phyloP scores from a whole-genome alignment of 768 basidiomycete species.

The Leccinellum rugosiceps region DNA sequence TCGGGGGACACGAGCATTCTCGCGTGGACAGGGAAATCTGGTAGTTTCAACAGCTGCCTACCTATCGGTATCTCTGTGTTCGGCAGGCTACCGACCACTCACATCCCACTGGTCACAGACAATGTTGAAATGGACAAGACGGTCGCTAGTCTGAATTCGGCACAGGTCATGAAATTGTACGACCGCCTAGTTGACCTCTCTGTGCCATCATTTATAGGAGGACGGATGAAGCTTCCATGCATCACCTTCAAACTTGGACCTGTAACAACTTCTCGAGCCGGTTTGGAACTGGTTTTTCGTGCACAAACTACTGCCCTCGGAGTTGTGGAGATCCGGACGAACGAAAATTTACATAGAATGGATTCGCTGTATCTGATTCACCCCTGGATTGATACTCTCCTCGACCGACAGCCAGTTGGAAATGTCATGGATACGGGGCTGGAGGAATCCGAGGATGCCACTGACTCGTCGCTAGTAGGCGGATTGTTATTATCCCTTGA shows the following conservation, averaged over 20 bases:
- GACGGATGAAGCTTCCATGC: neutral
- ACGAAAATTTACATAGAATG: neutral
- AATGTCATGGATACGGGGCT: neutral
- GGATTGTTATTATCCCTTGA: too few relatives aligned
- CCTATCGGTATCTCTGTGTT: too few relatives aligned
- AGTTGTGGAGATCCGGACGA: neutral
- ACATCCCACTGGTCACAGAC: too few relatives aligned
- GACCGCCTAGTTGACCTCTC: neutral
- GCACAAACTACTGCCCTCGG: neutral
- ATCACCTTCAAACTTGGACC: neutral
- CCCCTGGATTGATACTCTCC: neutral
- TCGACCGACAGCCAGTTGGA: neutral
- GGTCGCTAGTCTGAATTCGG: too few relatives aligned
- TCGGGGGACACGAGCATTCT: too few relatives aligned
- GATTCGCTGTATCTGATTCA: neutral
- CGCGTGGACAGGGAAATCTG: too few relatives aligned
- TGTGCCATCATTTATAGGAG: neutral
- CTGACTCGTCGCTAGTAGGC: too few relatives aligned
- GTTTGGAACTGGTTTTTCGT: neutral
- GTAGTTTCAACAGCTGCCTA: too few relatives aligned
- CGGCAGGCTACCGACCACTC: too few relatives aligned
- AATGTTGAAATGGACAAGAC: too few relatives aligned
- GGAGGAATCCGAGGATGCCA: neutral
- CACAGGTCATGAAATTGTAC: too few relatives aligned
- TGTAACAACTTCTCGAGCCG: neutral